Evolutionary conservation across 1,284 basidiomycete species (phyloP), one percentile per base, ranked within the genome.

Genomic region (Sutorius eximius): DNA sequence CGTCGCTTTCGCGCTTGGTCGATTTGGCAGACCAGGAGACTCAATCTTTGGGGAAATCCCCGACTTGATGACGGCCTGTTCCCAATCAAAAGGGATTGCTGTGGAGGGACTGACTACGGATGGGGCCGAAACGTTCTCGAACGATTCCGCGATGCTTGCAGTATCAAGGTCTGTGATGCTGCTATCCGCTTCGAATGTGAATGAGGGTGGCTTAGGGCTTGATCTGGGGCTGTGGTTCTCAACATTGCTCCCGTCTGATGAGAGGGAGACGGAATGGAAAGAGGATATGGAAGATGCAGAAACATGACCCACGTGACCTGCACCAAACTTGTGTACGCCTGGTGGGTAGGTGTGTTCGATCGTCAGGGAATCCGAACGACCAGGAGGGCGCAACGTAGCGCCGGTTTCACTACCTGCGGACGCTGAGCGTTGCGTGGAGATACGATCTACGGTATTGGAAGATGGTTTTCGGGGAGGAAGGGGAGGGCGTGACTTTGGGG

Each of bases 211-310:
- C 22, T 56, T 57, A 10, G 51, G 44, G 16, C 45, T 48, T 18
- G 71, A 73, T 46, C 49, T 48, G 3, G 57, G 50, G 45, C 49
- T 54, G 20, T 53, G 61, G 0, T 71, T 67, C 56, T 81, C 81
- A 29, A 77, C 72, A 24, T 61, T 70, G 18, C 70, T 73, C n/a
- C 77, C 78, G 58, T 87, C 85, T 10, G 85, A 87, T 3, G 88
- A 90, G 5, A 91, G 78, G 0, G 89, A 91, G 16, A 91, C 85
- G 0, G 89, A 90, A 61, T 89, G 87, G 58, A 91, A 89, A 18
- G 88, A 91, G 6, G 88, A 89, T 37, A 90, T 79, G 33, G 89
- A 91, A 2, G 87, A 87, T 3, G 79, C 80, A 2, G 80, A 80
- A 3, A 74, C 80, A 67, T 91, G 87, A 29, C 77, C 73, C 8